phyloP scores from a whole-genome alignment of 805 yeast species.

The Candida peoriensis region DNA sequence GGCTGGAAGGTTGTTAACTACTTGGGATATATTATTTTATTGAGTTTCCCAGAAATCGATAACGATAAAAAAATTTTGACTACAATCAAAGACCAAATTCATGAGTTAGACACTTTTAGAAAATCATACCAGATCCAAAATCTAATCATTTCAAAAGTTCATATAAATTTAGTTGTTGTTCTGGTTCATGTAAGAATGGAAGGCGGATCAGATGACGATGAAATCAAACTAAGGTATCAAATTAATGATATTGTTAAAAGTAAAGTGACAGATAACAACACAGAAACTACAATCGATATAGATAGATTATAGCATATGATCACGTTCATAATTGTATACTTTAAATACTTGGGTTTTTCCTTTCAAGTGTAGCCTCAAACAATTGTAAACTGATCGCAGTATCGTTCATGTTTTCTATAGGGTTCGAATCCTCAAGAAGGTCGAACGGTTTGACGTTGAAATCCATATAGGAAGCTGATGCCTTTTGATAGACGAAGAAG shows the following conservation, averaged over 20 bases:
- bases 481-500: conserved; percentile 25
- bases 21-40: conserved; percentile 46
- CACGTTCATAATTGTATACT: not conserved
- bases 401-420: conserved; percentile 43
- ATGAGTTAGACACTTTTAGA: conserved; percentile 46
- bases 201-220: conserved; percentile 74
- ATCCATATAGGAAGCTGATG: conserved; percentile 27
- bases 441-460: conserved; percentile 47
- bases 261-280: conserved; percentile 22
- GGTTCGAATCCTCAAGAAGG: conserved; percentile 52
- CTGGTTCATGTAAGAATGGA: conserved; percentile 51
- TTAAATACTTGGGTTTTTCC: conserved; percentile 34
- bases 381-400: conserved; percentile 47
- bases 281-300: conserved; percentile 42
- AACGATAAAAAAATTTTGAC: conserved; percentile 33
- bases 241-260: conserved; percentile 35
- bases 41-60: conserved; percentile 46
- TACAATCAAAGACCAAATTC: conserved; percentile 41
- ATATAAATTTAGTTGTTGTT: conserved; percentile 53
- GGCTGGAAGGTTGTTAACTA: conserved; percentile 49
- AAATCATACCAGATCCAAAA: conserved; percentile 41
- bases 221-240: conserved; percentile 48
- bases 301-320: conserved; percentile 23
- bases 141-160: conserved; percentile 55
- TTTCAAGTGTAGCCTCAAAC: conserved; percentile 48